Base-by-base conservation (phyloP, 2,329 filamentous ascomycete genomes). In the Fusarium nanum region DNA sequence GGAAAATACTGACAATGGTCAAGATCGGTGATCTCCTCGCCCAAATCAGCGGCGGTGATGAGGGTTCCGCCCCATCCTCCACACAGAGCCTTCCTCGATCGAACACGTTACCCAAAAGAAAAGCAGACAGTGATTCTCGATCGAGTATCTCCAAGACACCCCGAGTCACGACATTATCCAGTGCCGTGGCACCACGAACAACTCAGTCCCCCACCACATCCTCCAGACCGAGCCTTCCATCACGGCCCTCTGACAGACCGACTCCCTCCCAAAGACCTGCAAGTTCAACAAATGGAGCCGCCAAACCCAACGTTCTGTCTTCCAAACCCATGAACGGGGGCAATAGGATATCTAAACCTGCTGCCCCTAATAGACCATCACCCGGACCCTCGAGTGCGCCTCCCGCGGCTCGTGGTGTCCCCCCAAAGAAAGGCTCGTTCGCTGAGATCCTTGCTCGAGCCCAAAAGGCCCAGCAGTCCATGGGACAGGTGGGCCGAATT, bases 371-470 rank as follows among this genome's bases (percentile, higher is more conserved):
- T 14, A 71, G 73, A 27, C 68, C 76, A 10, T 70, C 76, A 12
- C 63, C 76, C 7, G 70, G 68, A 30, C 68, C 75, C 6, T 68
- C 65, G 73, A 83, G 73, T 78, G 82, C 74, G 72, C 83, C 81
- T 76, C 83, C 78, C 20, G 74, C 78, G 2, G 76, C 82, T 7
- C 81, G 81, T 61, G 78, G 82, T 5, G 80, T 86, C 3, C 89
- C 89, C 2, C 89, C 88, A 2, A 93, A 93, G 79, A 92, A 91
- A 75, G 90, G 91, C 3, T 92, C 90, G 0, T 94, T 89, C 77
- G 88, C 89, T 40, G 91, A 93, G 74, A 91, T 93, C 64, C 85
- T 94, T 80, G 90, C 90, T 58, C 86, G 91, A 71, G 92, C 89
- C 32, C 89, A 92, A 75, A 88, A 88, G 65, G 90, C 88, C 14